phyloP scores from a whole-genome alignment of 495 filamentous ascomycete species.

The Podospora anserina region DNA sequence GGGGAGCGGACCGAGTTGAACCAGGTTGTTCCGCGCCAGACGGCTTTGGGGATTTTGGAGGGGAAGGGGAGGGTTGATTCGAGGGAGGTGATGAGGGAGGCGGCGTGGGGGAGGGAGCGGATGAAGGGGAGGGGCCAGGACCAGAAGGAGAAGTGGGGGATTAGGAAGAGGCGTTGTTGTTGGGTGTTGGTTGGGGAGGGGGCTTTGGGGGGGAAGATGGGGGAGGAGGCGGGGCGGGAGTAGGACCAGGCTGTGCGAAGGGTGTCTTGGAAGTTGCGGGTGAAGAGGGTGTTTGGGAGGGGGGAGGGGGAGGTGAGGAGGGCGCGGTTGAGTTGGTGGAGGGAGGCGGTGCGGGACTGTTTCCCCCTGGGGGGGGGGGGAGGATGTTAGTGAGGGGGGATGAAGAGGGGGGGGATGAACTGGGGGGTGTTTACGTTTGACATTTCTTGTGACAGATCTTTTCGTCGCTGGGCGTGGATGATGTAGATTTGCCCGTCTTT shows the following conservation, averaged over 20 bases:
- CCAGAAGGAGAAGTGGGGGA: slow-evolving; percentile 82
- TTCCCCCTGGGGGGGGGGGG: neutral
- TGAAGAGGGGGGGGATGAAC: neutral
- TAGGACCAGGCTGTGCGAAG: slow-evolving; percentile 39
- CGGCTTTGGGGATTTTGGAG: slow-evolving; percentile 59
- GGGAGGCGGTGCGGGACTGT: slow-evolving; percentile 40
- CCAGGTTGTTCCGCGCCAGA: slow-evolving; percentile 66
- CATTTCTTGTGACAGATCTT: slow-evolving; percentile 41
- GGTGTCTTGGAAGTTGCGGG: slow-evolving; percentile 44
- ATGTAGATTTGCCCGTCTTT: slow-evolving; percentile 44
- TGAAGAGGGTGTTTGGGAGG: slow-evolving; percentile 61
- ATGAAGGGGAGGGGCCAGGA: slow-evolving; percentile 63
- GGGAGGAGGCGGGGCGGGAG: slow-evolving; percentile 38
- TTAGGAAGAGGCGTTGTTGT: slow-evolving; percentile 55
- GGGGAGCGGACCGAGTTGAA: slow-evolving; percentile 46
- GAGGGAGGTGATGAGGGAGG: slow-evolving; percentile 41
- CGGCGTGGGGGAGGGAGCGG: slow-evolving; percentile 55
- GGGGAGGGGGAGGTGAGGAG: slow-evolving; percentile 48
- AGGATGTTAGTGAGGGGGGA: neutral
- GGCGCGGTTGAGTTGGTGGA: slow-evolving; percentile 51
- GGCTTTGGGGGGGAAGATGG: slow-evolving; percentile 42
- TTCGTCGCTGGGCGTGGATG: slow-evolving; percentile 40
- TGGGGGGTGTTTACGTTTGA: slow-evolving; percentile 29
- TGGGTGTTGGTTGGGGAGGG: slow-evolving; percentile 23
- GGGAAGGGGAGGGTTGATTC: slow-evolving; percentile 35